Evolutionary conservation across 2,329 filamentous ascomycete genomes (phyloP), one percentile per base, ranked within the genome.

Genomic region (Pseudogymnoascus sp.): DNA sequence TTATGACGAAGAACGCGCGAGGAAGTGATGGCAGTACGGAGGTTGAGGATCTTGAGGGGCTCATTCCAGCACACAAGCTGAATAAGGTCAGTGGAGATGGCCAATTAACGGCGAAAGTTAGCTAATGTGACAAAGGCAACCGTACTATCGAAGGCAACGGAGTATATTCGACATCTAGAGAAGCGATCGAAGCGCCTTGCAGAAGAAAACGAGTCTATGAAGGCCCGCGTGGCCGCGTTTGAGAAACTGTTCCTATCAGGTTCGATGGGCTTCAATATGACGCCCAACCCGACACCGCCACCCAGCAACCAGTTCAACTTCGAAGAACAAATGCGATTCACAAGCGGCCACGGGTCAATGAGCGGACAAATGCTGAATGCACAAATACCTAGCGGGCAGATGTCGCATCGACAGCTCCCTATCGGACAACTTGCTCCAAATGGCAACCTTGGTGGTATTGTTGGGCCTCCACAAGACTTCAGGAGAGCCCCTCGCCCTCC

Each of bases 161-260:
- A 97, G 74, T 97, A 97, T 70, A 97, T 97, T 68, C 85, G 88
- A 39, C 93, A 97, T 76, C 79, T 97, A 1, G 93, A 97, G 75
- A 96, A 96, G 77, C 86, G 92, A 11, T 96, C 96, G 70, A 89
- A 86, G 68, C 86, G 89, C 5, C 79, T 97, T 8, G 79, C 87
- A 62, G 91, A 96, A 54, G 92, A 97, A 73, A 93, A 96, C 71
- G 81, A 78, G 31, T 84, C 84, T 12, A 84, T 96, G 77, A 93
- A 93, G 74, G 85, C 86, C 54, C 85, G 91, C 31, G 84, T 97
- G 39, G 85, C 87, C 37, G 86, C 86, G 0, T 88, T 88, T 64
- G 86, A 88, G 62, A 93, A 95, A 72, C 81, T 96, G 14, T 91
- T 96, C 73, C 90, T 87, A 77, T 83, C 85, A 18, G 85, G 88